Conservation (phyloP, 192 early-diverging fungal species). For the Backusella australiensis region DNA sequence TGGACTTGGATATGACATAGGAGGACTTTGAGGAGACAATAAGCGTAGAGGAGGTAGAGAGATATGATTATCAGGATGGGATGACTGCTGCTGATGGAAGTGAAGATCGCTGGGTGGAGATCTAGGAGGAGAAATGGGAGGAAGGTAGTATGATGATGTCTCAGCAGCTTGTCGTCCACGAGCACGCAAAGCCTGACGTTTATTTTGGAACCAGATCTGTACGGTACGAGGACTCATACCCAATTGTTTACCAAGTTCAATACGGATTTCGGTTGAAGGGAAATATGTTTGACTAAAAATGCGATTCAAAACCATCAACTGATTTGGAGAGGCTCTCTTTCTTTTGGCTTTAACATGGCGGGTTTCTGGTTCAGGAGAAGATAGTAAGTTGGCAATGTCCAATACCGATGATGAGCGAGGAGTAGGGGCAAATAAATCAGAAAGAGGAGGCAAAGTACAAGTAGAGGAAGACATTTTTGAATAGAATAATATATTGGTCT, state of each 20-base stretch:
- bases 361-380: not conserved
- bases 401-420: slow-evolving; percentile 9
- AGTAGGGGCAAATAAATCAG: slow-evolving; percentile 21
- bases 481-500: slow-evolving; percentile 37
- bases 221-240: slow-evolving; percentile 82
- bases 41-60: slow-evolving; percentile 1
- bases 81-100: not conserved
- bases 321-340: slow-evolving; percentile 51
- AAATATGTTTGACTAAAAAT: slow-evolving; percentile 68
- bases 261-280: slow-evolving; percentile 69
- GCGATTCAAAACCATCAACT: slow-evolving; percentile 52
- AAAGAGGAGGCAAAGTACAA: slow-evolving; percentile 30
- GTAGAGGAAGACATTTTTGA: slow-evolving; percentile 7
- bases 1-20: slow-evolving; percentile 25
- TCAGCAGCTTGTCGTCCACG: not conserved
- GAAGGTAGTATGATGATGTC: not conserved
- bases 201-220: slow-evolving; percentile 95
- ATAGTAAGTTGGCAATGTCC: not conserved
- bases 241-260: slow-evolving; percentile 61
- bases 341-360: slow-evolving; percentile 33
- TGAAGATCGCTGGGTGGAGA: slow-evolving; percentile 1
- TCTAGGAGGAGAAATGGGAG: slow-evolving; percentile 1
- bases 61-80: not conserved
- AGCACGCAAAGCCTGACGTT: slow-evolving; percentile 53
- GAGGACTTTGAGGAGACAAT: slow-evolving; percentile 5